A percentile compares a stretch with the other conserved stretches of the same genome.
phyloP scores from a whole-genome alignment of 495 filamentous ascomycete species.

The Zalerion maritima region DNA sequence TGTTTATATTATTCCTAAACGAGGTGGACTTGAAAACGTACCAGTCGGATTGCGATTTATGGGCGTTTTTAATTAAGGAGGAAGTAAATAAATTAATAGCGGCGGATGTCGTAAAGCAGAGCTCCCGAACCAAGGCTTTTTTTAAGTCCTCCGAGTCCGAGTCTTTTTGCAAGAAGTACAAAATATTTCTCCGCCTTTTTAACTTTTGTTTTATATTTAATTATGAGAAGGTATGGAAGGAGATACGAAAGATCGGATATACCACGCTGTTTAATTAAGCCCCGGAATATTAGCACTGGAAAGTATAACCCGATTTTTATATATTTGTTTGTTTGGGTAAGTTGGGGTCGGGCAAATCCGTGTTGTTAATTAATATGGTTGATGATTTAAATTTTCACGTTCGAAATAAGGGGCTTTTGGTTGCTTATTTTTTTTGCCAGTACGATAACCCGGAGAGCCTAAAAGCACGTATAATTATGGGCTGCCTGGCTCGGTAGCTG shows the following conservation, averaged over 20 bases:
- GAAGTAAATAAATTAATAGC: slow-evolving; percentile 19
- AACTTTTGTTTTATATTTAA: slow-evolving; percentile 27
- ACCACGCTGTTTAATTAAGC: slow-evolving; percentile 14
- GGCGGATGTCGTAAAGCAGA: slow-evolving; percentile 20
- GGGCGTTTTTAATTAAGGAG: slow-evolving; percentile 24
- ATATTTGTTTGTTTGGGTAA: slow-evolving; percentile 26
- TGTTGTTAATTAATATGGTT: slow-evolving; percentile 28
- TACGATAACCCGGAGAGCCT: slow-evolving; percentile 24
- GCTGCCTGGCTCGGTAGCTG: slow-evolving; percentile 26
- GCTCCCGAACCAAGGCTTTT: slow-evolving; percentile 14
- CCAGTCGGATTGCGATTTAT: slow-evolving; percentile 20
- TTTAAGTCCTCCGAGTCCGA: slow-evolving; percentile 12
- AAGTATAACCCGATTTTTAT: slow-evolving; percentile 9
- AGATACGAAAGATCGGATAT: slow-evolving; percentile 25
- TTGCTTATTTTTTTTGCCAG: slow-evolving; percentile 33
- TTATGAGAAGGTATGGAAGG: slow-evolving; percentile 26
- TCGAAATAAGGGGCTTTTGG: slow-evolving; percentile 4
- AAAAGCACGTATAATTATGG: slow-evolving; percentile 22
- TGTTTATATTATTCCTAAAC: slow-evolving; percentile 14
- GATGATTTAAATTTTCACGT: slow-evolving; percentile 23
- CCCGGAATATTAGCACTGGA: slow-evolving; percentile 24
- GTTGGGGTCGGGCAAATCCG: slow-evolving; percentile 28
- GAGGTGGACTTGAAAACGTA: slow-evolving; percentile 18
- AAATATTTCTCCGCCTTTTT: slow-evolving; percentile 16
- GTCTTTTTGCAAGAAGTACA: slow-evolving; percentile 13